Conservation (phyloP, 352 stramenopile genomes). For the Pythium aristosporum region DNA sequence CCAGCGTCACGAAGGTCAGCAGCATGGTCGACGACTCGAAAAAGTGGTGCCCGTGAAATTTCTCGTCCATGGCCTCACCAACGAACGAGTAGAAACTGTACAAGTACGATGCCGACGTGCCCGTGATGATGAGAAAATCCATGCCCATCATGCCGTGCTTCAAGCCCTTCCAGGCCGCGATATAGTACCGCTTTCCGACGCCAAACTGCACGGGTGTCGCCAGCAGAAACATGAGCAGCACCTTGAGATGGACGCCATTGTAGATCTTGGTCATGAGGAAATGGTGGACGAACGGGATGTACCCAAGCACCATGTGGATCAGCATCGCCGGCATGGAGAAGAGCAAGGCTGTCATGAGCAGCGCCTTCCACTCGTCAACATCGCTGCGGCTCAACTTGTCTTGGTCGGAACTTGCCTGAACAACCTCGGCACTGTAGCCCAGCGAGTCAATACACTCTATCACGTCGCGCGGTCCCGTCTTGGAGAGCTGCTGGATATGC, state of each 20-base stretch:
- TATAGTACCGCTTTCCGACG: conserved; percentile 77
- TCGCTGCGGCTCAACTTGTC: conserved; percentile 68
- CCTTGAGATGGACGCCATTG: conserved; percentile 76
- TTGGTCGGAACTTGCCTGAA: conserved; percentile 54
- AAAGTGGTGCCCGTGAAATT: conserved; percentile 83
- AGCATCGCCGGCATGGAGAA: conserved; percentile 85
- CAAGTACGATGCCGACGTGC: conserved; percentile 84
- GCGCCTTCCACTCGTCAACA: conserved; percentile 68
- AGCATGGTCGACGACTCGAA: conserved; percentile 88
- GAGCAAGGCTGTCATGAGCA: conserved; percentile 72
- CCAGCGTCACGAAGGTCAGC: conserved; percentile 83
- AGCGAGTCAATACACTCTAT: conserved; percentile 67
- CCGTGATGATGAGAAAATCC: conserved; percentile 85
- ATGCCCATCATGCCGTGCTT: conserved; percentile 89
- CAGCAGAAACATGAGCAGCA: conserved; percentile 84
- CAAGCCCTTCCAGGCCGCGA: conserved; percentile 77
- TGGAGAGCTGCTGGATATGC: conserved; percentile 76
- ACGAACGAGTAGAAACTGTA: conserved; percentile 85
- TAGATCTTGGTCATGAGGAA: conserved; percentile 74
- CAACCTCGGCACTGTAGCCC: conserved; percentile 61
- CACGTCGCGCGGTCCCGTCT: conserved; percentile 67
- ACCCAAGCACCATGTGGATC: conserved; percentile 87
- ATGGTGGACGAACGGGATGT: conserved; percentile 64
- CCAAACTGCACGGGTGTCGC: conserved; percentile 85
- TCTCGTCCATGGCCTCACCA: conserved; percentile 46